Evolutionary conservation across 306 rosid genomes (phyloP).

Genomic region (Coriaria nepalensis): DNA sequence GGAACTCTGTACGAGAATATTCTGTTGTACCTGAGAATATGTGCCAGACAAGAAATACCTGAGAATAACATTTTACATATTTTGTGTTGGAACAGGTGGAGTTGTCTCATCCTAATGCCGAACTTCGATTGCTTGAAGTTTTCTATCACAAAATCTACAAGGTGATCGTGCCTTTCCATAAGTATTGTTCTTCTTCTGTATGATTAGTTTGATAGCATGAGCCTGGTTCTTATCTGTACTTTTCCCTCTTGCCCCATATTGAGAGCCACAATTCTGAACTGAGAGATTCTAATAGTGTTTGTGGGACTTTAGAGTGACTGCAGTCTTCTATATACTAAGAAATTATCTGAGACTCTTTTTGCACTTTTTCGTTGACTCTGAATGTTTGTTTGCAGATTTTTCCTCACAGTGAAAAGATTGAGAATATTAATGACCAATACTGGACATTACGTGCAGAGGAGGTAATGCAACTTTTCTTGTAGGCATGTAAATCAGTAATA

Average conservation of each 20-base stretch:
- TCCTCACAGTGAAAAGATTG: conserved; percentile 50
- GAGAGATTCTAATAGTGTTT: no score
- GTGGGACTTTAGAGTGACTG: no score
- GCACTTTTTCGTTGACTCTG: neutral
- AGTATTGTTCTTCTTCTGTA: neutral
- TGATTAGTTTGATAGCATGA: neutral
- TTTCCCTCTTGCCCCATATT: no score
- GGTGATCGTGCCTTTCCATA: conserved; percentile 24
- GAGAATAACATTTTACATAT: neutral
- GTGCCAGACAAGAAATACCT: no score
- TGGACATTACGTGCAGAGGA: conserved; percentile 78
- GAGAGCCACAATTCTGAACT: no score
- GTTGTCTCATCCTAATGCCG: conserved; percentile 70
- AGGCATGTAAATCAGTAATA: conserved; percentile 10
- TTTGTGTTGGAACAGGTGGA: conserved; percentile 55
- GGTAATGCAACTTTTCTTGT: conserved; percentile 24
- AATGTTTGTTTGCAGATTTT: conserved; percentile 35
- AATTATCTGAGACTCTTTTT: neutral
- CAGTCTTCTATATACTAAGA: no score
- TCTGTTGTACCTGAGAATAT: no score
- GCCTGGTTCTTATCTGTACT: no score
- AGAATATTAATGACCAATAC: conserved; percentile 72
- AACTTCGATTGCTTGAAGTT: conserved; percentile 81
- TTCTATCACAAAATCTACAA: conserved; percentile 91
- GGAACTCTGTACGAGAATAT: no score